Evolutionary conservation across 139 green algal species (phyloP).

Genomic region (Closterium sp.): DNA sequence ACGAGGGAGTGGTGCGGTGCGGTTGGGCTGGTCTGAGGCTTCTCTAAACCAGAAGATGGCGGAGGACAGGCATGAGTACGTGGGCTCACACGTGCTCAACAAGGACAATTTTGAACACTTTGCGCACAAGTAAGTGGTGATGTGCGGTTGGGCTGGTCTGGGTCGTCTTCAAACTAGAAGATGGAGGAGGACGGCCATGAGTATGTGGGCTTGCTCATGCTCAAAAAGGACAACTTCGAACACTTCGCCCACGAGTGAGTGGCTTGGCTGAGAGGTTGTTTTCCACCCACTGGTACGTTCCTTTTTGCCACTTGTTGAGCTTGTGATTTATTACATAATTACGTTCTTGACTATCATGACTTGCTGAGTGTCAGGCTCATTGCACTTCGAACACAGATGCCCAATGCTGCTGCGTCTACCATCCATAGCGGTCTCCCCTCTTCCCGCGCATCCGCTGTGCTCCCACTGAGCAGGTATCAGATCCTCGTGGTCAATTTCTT

Average conservation of each 20-base stretch:
- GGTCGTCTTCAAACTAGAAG: too few relatives aligned
- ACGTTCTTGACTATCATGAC: too few relatives aligned
- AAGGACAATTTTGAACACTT: slow-evolving; percentile 50
- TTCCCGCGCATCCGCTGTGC: neutral
- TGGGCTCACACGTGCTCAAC: slow-evolving; percentile 41
- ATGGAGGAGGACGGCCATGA: slow-evolving; percentile 13
- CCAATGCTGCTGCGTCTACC: too few relatives aligned
- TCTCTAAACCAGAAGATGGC: too few relatives aligned
- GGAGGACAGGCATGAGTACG: neutral
- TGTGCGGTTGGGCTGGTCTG: neutral
- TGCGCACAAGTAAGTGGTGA: slow-evolving; percentile 22
- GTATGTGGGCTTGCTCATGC: slow-evolving; percentile 10
- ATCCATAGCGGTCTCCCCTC: too few relatives aligned
- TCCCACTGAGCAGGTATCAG: slow-evolving; percentile 9
- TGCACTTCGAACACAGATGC: too few relatives aligned
- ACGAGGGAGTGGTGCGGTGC: slow-evolving; percentile 45
- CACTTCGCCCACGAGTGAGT: slow-evolving; percentile 29
- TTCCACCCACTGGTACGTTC: too few relatives aligned
- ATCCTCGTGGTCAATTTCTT: slow-evolving; percentile 88
- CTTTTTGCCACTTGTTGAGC: too few relatives aligned
- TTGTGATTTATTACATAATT: too few relatives aligned
- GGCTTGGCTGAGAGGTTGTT: too few relatives aligned
- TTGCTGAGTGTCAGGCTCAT: too few relatives aligned
- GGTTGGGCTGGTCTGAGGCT: too few relatives aligned
- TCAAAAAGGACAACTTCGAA: slow-evolving; percentile 51